A percentile compares a stretch with the other conserved stretches of the same genome.
Evolutionary conservation across 202 grass and related monocot species (phyloP).

Genomic region (Musa balbisiana): DNA sequence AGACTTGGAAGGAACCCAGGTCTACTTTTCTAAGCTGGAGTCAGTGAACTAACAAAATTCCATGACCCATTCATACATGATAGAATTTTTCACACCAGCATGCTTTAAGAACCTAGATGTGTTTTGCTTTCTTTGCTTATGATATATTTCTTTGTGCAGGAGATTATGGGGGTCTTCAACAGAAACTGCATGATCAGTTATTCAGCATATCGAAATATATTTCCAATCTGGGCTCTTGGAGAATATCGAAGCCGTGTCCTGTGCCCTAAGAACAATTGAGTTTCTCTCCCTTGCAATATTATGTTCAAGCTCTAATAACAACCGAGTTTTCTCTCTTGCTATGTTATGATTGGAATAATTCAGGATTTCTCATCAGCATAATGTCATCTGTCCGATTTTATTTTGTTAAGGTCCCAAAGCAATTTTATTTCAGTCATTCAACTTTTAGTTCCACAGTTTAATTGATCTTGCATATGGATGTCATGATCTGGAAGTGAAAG

Average conservation of each 20-base stretch:
- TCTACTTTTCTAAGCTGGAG: neutral
- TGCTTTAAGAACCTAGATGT: too few relatives aligned
- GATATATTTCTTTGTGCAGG: slow-evolving; percentile 30
- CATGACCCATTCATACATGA: too few relatives aligned
- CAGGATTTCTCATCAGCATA: too few relatives aligned
- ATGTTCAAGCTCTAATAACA: neutral
- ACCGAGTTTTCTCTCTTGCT: too few relatives aligned
- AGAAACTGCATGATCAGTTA: slow-evolving; percentile 90
- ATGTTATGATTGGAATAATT: too few relatives aligned
- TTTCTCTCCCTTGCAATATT: slow-evolving; percentile 17
- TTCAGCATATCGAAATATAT: slow-evolving; percentile 69
- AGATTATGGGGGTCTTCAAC: slow-evolving; percentile 95
- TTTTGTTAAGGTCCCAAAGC: too few relatives aligned
- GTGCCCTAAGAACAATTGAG: neutral
- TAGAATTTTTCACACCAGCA: too few relatives aligned
- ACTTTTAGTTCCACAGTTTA: too few relatives aligned
- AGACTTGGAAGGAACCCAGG: neutral
- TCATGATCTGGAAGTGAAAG: too few relatives aligned
- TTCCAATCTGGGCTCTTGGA: slow-evolving; percentile 89
- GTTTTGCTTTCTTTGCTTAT: neutral
- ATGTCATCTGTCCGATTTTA: too few relatives aligned
- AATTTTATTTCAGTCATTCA: too few relatives aligned
- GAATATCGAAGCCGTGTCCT: slow-evolving; percentile 57
- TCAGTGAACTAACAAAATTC: neutral
- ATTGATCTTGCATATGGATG: too few relatives aligned